Base-by-base conservation (phyloP, 768 basidiomycete genomes). In the Termitomyces sp. region DNA sequence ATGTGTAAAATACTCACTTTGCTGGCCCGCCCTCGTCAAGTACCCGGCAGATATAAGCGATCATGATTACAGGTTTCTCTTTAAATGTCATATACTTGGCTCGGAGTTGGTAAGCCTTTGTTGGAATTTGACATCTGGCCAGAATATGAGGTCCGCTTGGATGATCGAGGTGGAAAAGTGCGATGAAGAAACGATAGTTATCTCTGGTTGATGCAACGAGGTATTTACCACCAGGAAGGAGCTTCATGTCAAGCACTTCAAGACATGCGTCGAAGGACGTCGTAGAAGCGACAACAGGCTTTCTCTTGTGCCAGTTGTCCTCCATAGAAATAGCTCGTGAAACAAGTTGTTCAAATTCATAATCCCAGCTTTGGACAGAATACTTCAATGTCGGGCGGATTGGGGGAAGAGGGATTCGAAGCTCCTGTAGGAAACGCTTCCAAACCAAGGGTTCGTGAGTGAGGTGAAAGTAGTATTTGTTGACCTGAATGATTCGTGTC, bases 361-460 rank as follows among this genome's bases (percentile, higher is more conserved):
- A 74, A 62, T 76, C 74, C 7, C 73, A 76, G 65, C 55, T 49
- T 67, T 57, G 13, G 70, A 62, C 13, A 68, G 69, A 63, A 83
- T 82, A 34, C 1, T 30, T 78, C 76, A 59, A 74, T 0, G 83
- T 84, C 0, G 87, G 87, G 3, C 86, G 85, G 7, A 87, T 70
- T 7, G 84, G 84, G 6, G 86, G 82, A n/a, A 86, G 70, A 12
- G 82, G 84, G n/a, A 85, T 72, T 27, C 75, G 75, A 60, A 87
- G 74, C 20, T 72, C 68, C 43, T 73, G 68, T 58, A 89, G 72
- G 59, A 86, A 82, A n/a, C 81, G 81, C 67, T 85, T 86, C 88
- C 88, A 90, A 36, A 89, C 82, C 48, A 82, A 71, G 16, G 86
- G 81, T 62, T 88, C 82, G 56, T 88, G 85, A 0, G 86, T 87